A percentile compares a stretch with the other conserved stretches of the same genome.
These are phyloP conservation scores for Butyriboletus loyo DNA, from an alignment of 768 basidiomycete species.

Conservation along the genomic window DNA sequence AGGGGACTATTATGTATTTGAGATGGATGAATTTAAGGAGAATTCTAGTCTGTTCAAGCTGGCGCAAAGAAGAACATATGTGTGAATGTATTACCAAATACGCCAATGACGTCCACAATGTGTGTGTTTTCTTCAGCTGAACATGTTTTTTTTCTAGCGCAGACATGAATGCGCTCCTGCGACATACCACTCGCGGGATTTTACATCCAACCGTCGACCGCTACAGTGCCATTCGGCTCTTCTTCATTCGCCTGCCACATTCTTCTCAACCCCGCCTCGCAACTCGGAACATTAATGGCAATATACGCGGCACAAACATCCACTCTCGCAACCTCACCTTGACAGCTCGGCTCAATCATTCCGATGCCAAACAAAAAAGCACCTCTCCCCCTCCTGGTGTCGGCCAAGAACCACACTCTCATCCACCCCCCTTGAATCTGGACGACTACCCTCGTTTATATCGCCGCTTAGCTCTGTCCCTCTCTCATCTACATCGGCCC, in stretches of 20 bases:
- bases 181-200: constrained; percentile 25
- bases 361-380: constrained; percentile 8
- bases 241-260: constrained; percentile 43
- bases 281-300: background rate
- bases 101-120: background rate
- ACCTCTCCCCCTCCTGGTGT: background rate
- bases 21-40: no score
- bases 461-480: constrained; percentile 69
- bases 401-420: constrained; percentile 1
- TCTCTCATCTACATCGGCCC: constrained; percentile 76
- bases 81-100: constrained; percentile 2
- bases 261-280: constrained; percentile 1
- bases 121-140: background rate
- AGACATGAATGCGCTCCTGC: constrained; percentile 22
- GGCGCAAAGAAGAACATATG: background rate
- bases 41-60: no score
- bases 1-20: no score
- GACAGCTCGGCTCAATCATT: constrained; percentile 15
- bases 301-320: background rate
- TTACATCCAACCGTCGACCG: constrained; percentile 44
- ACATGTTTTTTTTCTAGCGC: background rate
- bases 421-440: constrained; percentile 37
- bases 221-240: constrained; percentile 55
- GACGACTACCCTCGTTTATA: constrained; percentile 82
- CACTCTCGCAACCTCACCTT: background rate